Conservation (phyloP, 163 green algal genomes). For the Chlamydomonas reinhardtii region DNA sequence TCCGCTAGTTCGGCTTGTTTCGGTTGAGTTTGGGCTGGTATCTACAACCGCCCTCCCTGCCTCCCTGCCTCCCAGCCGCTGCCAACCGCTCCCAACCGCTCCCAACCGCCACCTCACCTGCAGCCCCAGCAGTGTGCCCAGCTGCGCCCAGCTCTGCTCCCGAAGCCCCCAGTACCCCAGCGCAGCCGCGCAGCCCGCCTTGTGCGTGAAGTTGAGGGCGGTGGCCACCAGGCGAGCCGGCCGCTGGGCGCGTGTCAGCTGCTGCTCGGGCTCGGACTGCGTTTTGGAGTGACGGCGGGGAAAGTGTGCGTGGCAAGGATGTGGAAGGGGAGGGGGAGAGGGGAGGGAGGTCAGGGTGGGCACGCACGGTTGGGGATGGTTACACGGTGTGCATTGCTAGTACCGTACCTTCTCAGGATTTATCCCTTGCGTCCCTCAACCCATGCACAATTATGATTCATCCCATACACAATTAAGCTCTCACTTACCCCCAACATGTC, state of each 20-base stretch:
- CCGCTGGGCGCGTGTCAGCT: not conserved
- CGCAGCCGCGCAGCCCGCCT: slow-evolving; percentile 6
- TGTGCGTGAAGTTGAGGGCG: slow-evolving; percentile 37
- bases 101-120: not conserved
- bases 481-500: slow-evolving; percentile 35
- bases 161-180: slow-evolving; percentile 2
- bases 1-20: too few species aligned
- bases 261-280: not conserved
- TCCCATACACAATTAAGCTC: too few species aligned
- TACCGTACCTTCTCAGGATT: too few species aligned
- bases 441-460: too few species aligned
- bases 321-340: not conserved
- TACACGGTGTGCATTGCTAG: too few species aligned
- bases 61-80: too few species aligned
- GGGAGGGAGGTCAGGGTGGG: not conserved
- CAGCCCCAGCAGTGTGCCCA: not conserved
- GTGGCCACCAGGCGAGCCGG: slow-evolving; percentile 13
- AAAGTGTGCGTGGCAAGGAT: not conserved
- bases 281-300: not conserved
- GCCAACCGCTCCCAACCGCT: too few species aligned
- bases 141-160: not conserved
- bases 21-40: too few species aligned
- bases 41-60: too few species aligned
- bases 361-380: too few species aligned
- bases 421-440: too few species aligned